These are phyloP conservation scores for Panaeolus papilionaceus DNA, from an alignment of 768 basidiomycete species.

Conservation along the genomic window DNA sequence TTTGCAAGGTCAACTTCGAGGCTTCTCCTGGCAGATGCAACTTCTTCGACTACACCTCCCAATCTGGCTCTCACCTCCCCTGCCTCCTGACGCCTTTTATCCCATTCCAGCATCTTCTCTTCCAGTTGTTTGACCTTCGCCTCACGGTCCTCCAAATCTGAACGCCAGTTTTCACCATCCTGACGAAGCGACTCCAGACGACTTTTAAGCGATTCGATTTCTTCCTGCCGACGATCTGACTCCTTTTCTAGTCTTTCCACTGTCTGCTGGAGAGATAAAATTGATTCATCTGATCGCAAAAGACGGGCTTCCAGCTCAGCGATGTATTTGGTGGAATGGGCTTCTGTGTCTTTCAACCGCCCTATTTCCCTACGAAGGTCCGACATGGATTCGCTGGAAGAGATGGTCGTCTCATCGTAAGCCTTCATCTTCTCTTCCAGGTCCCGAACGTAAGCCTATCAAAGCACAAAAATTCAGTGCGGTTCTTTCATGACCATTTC, in stretches of 20 bases:
- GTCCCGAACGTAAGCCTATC: conserved; percentile 90
- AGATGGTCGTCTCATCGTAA: conserved; percentile 79
- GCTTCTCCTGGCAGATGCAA: conserved; percentile 71
- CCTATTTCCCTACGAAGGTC: conserved; percentile 87
- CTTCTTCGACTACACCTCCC: conserved; percentile 70
- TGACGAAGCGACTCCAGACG: conserved; percentile 72
- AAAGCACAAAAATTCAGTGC: conserved; percentile 23
- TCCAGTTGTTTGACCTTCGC: conserved; percentile 78
- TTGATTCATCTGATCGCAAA: conserved; percentile 77
- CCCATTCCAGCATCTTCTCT: conserved; percentile 79
- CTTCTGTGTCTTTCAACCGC: conserved; percentile 78
- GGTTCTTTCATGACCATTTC: not conserved
- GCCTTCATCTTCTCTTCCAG: conserved; percentile 90
- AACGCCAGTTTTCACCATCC: conserved; percentile 83
- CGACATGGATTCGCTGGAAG: conserved; percentile 78
- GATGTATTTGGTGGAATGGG: conserved; percentile 78
- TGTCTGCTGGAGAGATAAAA: conserved; percentile 67
- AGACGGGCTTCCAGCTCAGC: conserved; percentile 86
- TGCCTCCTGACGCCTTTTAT: conserved; percentile 71
- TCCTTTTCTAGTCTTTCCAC: conserved; percentile 83
- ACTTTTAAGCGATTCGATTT: conserved; percentile 72
- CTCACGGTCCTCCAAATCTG: conserved; percentile 87
- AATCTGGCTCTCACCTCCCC: conserved; percentile 71
- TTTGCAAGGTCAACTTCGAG: conserved; percentile 58
- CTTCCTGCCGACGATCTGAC: conserved; percentile 72